Evolutionary conservation across 179 eudicot genomes (phyloP), one percentile per base, ranked within the genome.

Genomic region (Drosera spatulata): DNA sequence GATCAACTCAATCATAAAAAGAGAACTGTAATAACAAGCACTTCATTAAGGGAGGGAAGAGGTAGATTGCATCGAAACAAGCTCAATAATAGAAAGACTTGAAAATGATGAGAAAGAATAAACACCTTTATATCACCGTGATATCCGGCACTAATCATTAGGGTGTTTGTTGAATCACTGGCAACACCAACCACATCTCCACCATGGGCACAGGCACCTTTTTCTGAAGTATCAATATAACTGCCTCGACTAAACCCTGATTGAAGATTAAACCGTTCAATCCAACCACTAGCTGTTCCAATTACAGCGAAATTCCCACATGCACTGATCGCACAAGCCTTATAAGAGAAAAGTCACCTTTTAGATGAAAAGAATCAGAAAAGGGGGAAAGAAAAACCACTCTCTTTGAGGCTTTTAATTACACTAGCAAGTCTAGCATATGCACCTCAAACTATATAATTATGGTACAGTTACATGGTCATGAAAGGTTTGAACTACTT

Each of bases 241-340:
- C 79, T 85, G 41, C 99, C 99, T 62, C 99, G 81, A 79, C 96
- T 94, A 54, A 86, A 61, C 64, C 99, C 97, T 55, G 97, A 94
- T 68, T 94, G 99, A 66, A 94, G 97, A 65, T 94, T 94, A 70
- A 94, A 94, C 39, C 88, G 72, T 77, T 94, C 97, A 71, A 94
- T 76, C 94, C 97, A 90, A 60, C 99, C 99, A 67, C 91, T 88
- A 5, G 85, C 85, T 71, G 96, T 90, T 51, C 99, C 99, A 44
- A 94, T 55, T 60, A 94, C 73, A 60, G 94, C 96, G 63, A 94
- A 94, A 66, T 90, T 94, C 50, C 99, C 97, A 79, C 97, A 94
- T 22, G 94, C 83, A 77, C 99, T 94, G 69, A 94, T 94, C 41
- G 88, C 60, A 42, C 96, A 94, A 58, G 99, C 85, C 88, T 87